These are phyloP conservation scores for Dictyostelium firmibasis DNA, from an alignment of 78 protist genomes.

Conservation along the genomic window DNA sequence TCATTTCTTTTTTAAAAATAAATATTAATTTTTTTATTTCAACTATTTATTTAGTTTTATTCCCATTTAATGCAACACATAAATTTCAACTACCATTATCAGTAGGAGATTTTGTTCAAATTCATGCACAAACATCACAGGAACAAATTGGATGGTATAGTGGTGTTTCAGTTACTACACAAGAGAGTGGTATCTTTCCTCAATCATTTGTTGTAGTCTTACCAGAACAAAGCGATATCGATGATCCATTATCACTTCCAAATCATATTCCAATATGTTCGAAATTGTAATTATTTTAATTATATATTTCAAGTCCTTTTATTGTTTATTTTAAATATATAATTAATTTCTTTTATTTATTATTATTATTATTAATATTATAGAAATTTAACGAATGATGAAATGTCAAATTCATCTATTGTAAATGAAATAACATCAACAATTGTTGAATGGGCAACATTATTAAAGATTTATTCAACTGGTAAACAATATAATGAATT, in stretches of 20 bases:
- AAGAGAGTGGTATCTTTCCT: slow-evolving; percentile 80
- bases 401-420: slow-evolving; percentile 43
- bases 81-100: slow-evolving; percentile 76
- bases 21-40: background rate
- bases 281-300: background rate
- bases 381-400: slow-evolving; percentile 41
- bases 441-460: slow-evolving; percentile 76
- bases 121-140: slow-evolving; percentile 55
- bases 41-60: slow-evolving; percentile 25
- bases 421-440: slow-evolving; percentile 67
- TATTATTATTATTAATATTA: background rate
- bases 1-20: background rate
- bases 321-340: background rate
- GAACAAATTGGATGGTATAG: slow-evolving; percentile 68
- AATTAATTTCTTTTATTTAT: background rate
- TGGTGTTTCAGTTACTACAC: slow-evolving; percentile 66
- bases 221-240: slow-evolving; percentile 36
- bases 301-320: background rate
- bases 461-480: slow-evolving; percentile 61
- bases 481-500: slow-evolving; percentile 66
- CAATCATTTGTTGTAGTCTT: slow-evolving; percentile 70
- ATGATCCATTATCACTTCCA: background rate
- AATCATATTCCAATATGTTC: slow-evolving; percentile 15
- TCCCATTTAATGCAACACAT: slow-evolving; percentile 74
- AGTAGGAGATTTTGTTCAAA: slow-evolving; percentile 76